Evolutionary conservation across 2,329 filamentous ascomycete species (phyloP).

Genomic region (Alternaria dauci): DNA sequence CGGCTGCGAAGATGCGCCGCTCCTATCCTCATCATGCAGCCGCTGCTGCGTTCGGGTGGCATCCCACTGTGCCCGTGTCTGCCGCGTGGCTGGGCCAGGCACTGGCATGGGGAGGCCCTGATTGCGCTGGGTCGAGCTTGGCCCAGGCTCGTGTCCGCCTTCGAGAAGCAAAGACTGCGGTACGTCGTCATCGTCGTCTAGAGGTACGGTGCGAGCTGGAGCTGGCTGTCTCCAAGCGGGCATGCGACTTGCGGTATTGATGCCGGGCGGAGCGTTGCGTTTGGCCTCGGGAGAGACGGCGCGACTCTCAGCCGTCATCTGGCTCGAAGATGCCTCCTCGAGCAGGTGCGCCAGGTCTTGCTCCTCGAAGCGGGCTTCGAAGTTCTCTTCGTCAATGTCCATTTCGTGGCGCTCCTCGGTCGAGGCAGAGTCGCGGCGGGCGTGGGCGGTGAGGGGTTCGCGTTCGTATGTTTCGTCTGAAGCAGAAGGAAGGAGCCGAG

Average conservation of each 20-base stretch:
- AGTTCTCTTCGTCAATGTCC: slow-evolving; percentile 60
- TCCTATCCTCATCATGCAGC: slow-evolving; percentile 48
- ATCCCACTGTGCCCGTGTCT: slow-evolving; percentile 61
- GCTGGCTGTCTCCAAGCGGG: slow-evolving; percentile 50
- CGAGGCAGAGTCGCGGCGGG: slow-evolving; percentile 36
- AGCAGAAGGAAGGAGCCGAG: slow-evolving; percentile 60
- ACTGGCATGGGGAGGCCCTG: slow-evolving; percentile 53
- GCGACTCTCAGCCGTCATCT: slow-evolving; percentile 55
- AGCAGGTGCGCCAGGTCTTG: slow-evolving; percentile 66
- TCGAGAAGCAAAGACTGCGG: slow-evolving; percentile 70
- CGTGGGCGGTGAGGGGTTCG: slow-evolving; percentile 35
- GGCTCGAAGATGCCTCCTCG: slow-evolving; percentile 60
- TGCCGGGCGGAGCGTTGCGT: slow-evolving; percentile 39
- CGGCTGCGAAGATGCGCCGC: slow-evolving; percentile 22
- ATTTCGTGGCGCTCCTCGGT: slow-evolving; percentile 57
- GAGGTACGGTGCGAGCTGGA: slow-evolving; percentile 24
- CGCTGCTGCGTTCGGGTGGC: slow-evolving; percentile 57
- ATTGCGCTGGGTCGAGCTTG: slow-evolving; percentile 27
- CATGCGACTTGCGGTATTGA: slow-evolving; percentile 41
- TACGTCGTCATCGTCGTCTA: slow-evolving; percentile 63
- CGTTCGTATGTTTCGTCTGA: slow-evolving; percentile 59
- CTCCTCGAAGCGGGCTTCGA: slow-evolving; percentile 61
- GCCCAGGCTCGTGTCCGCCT: slow-evolving; percentile 52
- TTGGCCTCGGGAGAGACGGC: slow-evolving; percentile 47
- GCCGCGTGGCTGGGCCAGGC: slow-evolving; percentile 54